Conservation (phyloP, 140 eudicot genomes). For the Anethum foeniculum region DNA sequence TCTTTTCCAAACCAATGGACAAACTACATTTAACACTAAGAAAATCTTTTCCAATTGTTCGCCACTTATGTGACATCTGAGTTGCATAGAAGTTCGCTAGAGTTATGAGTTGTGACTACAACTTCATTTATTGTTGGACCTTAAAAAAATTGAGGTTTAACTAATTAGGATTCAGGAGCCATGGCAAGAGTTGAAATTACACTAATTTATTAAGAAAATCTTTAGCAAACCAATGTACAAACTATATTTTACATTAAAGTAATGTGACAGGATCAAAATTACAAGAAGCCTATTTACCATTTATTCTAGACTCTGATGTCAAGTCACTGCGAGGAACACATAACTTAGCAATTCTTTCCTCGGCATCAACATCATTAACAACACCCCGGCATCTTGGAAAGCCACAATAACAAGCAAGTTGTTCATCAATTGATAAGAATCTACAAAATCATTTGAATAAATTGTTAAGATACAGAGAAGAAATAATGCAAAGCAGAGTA, state of each 20-base stretch:
- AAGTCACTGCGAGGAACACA: constrained; percentile 67
- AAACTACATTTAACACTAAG: too few species aligned
- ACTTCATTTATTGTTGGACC: background rate
- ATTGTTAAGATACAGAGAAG: background rate
- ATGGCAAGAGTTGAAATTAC: background rate
- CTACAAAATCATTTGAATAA: constrained; percentile 27
- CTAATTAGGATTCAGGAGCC: background rate
- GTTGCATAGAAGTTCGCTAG: background rate
- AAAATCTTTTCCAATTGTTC: background rate
- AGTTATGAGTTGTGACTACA: background rate
- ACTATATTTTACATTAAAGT: background rate
- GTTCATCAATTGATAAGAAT: constrained; percentile 76
- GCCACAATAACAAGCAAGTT: constrained; percentile 84
- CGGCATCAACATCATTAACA: constrained; percentile 79
- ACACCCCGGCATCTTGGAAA: constrained; percentile 90
- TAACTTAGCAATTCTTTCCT: constrained; percentile 59
- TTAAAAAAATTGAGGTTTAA: background rate
- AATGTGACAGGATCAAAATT: background rate
- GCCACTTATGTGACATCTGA: background rate
- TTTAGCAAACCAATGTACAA: background rate
- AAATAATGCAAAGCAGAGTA: background rate
- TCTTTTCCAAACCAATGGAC: too few species aligned
- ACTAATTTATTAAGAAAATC: background rate
- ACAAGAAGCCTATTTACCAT: constrained; percentile 25
- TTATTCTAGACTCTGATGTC: constrained; percentile 59